A percentile compares a stretch with the other conserved stretches of the same genome.
Evolutionary conservation across 2,329 filamentous ascomycete genomes (phyloP).

Genomic region (Elsinoe australis): DNA sequence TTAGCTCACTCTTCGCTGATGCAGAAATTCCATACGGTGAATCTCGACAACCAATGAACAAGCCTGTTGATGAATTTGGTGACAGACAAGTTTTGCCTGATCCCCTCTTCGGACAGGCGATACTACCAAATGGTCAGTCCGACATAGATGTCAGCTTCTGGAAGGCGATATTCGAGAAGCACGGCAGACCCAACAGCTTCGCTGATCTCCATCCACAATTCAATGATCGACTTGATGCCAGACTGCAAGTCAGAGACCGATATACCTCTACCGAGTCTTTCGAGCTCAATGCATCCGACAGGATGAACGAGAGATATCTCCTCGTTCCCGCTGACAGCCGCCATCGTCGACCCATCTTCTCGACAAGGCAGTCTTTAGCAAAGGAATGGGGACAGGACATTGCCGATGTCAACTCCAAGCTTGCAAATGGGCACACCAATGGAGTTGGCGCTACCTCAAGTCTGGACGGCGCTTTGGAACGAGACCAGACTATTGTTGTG

Average conservation of each 20-base stretch:
- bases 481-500: not conserved
- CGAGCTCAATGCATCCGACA: constrained; percentile 3
- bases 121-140: constrained; percentile 33
- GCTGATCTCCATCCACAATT: constrained; percentile 14
- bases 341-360: constrained; percentile 2
- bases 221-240: constrained; percentile 6
- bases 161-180: constrained; percentile 10
- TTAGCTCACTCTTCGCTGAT: constrained; percentile 40
- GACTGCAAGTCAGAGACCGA: constrained; percentile 2
- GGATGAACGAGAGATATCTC: not conserved
- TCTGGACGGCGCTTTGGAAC: not conserved
- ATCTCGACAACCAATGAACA: constrained; percentile 25
- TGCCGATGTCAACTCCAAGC: not conserved
- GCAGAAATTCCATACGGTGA: constrained; percentile 30
- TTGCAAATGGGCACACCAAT: not conserved
- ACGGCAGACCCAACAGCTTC: not conserved
- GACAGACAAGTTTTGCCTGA: constrained; percentile 24
- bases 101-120: constrained; percentile 10
- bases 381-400: constrained; percentile 13
- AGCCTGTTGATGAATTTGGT: constrained; percentile 29
- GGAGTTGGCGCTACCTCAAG: not conserved
- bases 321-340: constrained; percentile 10
- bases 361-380: not conserved
- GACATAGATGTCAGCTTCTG: constrained; percentile 23
- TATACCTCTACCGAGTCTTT: constrained; percentile 9